Base-by-base conservation (phyloP, 495 filamentous ascomycete species). In the Immersiella caudata region DNA sequence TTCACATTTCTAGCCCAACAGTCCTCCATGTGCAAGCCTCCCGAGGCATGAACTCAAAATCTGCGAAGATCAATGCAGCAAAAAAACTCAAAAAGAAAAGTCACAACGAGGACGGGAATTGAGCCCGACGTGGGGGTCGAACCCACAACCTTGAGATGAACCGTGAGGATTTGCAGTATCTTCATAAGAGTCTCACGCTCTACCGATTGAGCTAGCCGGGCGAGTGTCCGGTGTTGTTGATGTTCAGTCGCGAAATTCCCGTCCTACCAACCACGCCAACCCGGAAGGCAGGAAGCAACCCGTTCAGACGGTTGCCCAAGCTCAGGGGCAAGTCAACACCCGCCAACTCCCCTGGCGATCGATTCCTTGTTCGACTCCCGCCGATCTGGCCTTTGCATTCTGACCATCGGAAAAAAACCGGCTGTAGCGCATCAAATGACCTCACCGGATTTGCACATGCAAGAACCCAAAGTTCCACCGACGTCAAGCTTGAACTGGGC, bases 121-220 rank as follows among this genome's bases (percentile, higher is more conserved):
- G 40, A 46, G 40, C 40, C 40, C 40, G 40, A 46, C 40, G 40
- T 46, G 40, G 40, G 40, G 40, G 40, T 46, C 40, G 40, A 46
- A 46, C 40, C 40, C 40, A 46, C 40, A 46, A 46, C 40, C 40
- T 46, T 46, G 40, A 46, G 40, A 46, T 46, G 29, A 33, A 33
- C 29, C 16, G 2, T 18, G 40, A 12, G 14, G 40, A 46, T 46
- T n/a, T n/a, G n/a, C n/a, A n/a, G 11, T 5, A 12, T 46, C 40
- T n/a, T 46, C 40, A 46, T 90, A 90, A 90, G 87, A 90, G 88
- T 90, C 88, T 88, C 85, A 89, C 88, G 88, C 88, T 90, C 88
- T 89, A 88, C 87, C 87, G 87, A 90, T 89, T 90, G 88, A 90
- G 87, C 87, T 89, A 90, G 86, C 86, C 76, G 72, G 72, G 74